Conservation (phyloP, 805 yeast genomes). For the Myxozyma monticola region DNA sequence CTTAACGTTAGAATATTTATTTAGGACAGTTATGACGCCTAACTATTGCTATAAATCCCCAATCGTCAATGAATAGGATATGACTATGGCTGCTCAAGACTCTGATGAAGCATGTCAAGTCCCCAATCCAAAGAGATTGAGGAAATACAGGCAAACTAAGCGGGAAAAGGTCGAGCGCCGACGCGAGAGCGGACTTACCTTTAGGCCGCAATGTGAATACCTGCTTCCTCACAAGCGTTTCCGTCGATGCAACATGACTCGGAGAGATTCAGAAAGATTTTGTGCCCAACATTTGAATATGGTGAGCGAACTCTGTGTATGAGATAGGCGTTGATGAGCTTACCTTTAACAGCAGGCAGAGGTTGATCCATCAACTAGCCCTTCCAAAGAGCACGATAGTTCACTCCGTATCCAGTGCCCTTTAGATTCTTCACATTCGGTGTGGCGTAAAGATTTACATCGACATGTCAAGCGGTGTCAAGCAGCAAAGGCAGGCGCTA, state of each 20-base stretch:
- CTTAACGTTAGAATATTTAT: no score
- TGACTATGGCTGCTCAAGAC: neutral
- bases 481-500: constrained; percentile 6
- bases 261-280: constrained; percentile 49
- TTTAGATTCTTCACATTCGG: constrained; percentile 19
- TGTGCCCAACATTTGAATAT: constrained; percentile 63
- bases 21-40: no score
- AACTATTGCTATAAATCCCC: no score
- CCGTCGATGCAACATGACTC: constrained; percentile 62
- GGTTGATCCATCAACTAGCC: no score
- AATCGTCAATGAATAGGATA: no score
- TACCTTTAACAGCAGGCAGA: no score
- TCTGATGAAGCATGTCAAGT: neutral
- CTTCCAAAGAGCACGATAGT: neutral
- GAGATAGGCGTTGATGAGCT: no score
- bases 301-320: no score
- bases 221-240: constrained; percentile 49
- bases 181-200: neutral
- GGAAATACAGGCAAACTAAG: no score
- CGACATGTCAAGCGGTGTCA: constrained; percentile 22
- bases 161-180: no score
- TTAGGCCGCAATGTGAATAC: constrained; percentile 44
- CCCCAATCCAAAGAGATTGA: no score
- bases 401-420: constrained; percentile 20
- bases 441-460: constrained; percentile 21